Evolutionary conservation across 2,329 filamentous ascomycete species (phyloP).

Genomic region (Phialocephala sp.): DNA sequence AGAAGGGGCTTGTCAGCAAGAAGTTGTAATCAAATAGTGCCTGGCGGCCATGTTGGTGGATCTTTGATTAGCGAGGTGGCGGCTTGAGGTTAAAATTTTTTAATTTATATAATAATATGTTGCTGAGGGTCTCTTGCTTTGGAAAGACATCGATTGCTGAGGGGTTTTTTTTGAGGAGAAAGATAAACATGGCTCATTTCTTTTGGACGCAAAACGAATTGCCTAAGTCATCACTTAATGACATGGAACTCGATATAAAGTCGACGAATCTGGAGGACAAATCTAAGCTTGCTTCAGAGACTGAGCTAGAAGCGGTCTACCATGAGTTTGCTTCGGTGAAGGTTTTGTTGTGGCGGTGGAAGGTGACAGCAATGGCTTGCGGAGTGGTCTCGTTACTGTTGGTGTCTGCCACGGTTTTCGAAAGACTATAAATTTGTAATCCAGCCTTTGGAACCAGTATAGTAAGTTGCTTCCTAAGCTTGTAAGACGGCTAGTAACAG

Average conservation of each 20-base stretch:
- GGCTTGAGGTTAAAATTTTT: neutral
- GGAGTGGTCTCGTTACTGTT: neutral
- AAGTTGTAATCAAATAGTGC: neutral
- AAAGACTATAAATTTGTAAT: neutral
- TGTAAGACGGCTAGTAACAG: neutral
- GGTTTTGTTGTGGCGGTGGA: neutral
- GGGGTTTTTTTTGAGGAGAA: too few relatives aligned
- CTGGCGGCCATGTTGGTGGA: neutral
- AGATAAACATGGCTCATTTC: neutral
- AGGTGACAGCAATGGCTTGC: neutral
- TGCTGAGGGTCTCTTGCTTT: neutral
- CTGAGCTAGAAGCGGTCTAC: neutral
- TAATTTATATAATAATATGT: neutral
- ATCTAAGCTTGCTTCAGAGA: neutral
- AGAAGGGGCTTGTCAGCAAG: neutral
- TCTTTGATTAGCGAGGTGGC: neutral
- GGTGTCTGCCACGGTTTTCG: neutral
- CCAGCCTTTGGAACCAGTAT: neutral
- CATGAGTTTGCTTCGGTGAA: neutral
- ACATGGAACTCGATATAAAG: neutral
- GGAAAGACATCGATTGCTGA: too few relatives aligned
- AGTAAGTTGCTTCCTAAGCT: neutral
- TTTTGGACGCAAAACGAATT: neutral
- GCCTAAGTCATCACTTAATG: neutral
- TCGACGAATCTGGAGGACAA: neutral